These are phyloP conservation scores for Podila horticola DNA, from an alignment of 192 early-diverging fungal genomes.

Conservation along the genomic window DNA sequence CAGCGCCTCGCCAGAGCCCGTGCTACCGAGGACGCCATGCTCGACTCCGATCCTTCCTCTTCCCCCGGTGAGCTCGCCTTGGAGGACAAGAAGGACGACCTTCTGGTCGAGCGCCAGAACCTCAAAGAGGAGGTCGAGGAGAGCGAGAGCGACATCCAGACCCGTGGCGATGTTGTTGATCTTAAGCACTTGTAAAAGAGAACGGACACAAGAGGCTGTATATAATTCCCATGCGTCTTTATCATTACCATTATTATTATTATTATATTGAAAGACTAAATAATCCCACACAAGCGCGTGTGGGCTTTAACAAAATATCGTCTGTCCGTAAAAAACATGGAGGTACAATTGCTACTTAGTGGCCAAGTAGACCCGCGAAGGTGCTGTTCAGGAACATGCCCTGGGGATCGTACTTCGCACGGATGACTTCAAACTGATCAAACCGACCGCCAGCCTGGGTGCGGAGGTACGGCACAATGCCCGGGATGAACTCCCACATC, in stretches of 20 bases:
- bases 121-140: background rate
- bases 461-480: slow-evolving; percentile 39
- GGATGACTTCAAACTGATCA: slow-evolving; percentile 39
- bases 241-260: too few relatives aligned
- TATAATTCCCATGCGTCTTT: too few relatives aligned
- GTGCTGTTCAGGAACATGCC: slow-evolving; percentile 41
- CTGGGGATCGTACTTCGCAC: slow-evolving; percentile 48
- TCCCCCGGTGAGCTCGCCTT: background rate
- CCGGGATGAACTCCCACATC: slow-evolving; percentile 50
- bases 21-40: slow-evolving; percentile 1
- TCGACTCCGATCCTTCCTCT: background rate
- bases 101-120: background rate
- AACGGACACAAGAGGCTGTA: too few relatives aligned
- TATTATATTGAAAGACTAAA: too few relatives aligned
- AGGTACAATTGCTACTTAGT: slow-evolving; percentile 4
- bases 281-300: too few relatives aligned
- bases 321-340: too few relatives aligned
- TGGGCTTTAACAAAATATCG: too few relatives aligned
- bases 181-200: too few relatives aligned
- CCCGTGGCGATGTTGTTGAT: too few relatives aligned
- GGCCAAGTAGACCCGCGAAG: slow-evolving; percentile 19
- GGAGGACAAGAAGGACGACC: background rate
- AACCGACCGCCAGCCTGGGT: slow-evolving; percentile 4
- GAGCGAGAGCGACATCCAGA: background rate
- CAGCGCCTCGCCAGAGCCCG: background rate